Conservation (phyloP, 805 yeast species). For the Dipodascus albidus region DNA sequence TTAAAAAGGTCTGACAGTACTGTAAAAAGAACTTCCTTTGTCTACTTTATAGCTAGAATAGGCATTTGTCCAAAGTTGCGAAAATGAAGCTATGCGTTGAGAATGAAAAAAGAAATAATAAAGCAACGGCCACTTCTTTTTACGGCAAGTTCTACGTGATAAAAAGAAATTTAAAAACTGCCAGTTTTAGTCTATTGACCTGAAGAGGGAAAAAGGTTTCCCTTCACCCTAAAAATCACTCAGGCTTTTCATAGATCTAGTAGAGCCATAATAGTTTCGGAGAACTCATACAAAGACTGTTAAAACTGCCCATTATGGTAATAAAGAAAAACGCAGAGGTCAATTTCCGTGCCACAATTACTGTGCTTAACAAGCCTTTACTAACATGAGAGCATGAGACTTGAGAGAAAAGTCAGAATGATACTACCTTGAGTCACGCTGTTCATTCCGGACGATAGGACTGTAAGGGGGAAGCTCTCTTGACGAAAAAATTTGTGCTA, state of each 20-base stretch:
- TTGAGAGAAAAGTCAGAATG: neutral
- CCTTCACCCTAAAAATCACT: neutral
- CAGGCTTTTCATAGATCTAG: neutral
- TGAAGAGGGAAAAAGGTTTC: neutral
- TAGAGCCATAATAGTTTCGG: too few species aligned
- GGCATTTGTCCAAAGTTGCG: neutral
- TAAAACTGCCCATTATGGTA: neutral
- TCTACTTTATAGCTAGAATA: neutral
- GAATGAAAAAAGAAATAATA: neutral
- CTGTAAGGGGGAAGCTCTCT: too few species aligned
- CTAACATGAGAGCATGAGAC: neutral
- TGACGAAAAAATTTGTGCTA: too few species aligned
- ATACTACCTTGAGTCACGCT: too few species aligned
- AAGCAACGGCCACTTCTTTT: neutral
- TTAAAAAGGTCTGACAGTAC: slow-evolving; percentile 62
- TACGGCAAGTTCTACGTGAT: too few species aligned
- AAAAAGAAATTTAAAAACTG: too few species aligned
- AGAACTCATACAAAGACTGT: neutral
- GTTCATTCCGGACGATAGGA: too few species aligned
- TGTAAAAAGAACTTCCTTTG: slow-evolving; percentile 79
- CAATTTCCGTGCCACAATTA: neutral
- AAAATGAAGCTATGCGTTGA: neutral
- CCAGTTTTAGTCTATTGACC: slow-evolving; percentile 2
- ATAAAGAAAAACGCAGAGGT: neutral
- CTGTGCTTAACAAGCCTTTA: too few species aligned